Conservation (phyloP, 768 basidiomycete genomes). For the Boletus pseudopeckii region DNA sequence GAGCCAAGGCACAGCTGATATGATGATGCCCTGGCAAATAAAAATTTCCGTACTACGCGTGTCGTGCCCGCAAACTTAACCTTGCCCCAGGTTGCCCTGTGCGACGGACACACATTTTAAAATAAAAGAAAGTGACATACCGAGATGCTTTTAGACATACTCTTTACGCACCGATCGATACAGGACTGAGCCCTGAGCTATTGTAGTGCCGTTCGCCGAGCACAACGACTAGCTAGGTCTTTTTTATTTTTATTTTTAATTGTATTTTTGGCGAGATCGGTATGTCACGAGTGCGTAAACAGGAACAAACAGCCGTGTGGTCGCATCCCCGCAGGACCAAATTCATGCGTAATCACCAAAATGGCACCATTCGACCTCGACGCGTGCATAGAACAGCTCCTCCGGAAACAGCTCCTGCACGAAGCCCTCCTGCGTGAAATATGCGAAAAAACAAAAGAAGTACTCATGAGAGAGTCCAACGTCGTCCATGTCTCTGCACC, state of each 20-base stretch:
- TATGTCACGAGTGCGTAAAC: constrained; percentile 11
- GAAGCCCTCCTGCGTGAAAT: constrained; percentile 95
- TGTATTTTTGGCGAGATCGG: constrained; percentile 10
- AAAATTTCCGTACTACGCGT: constrained; percentile 29
- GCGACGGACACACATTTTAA: constrained; percentile 1
- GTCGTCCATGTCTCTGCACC: constrained; percentile 97
- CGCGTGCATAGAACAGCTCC: constrained; percentile 88
- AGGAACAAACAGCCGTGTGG: constrained; percentile 15
- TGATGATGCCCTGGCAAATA: constrained; percentile 16
- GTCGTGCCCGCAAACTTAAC: constrained; percentile 30
- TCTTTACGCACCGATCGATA: constrained; percentile 17
- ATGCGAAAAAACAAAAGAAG: constrained; percentile 99
- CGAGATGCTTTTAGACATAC: constrained; percentile 11
- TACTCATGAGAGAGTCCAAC: constrained; percentile 98
- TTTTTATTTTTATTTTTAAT: constrained; percentile 5
- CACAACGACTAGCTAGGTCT: neutral
- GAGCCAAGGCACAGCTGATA: constrained; percentile 24
- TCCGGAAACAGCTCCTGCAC: constrained; percentile 89
- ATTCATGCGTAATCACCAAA: constrained; percentile 5
- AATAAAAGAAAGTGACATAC: constrained; percentile 9
- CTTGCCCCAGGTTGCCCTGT: constrained; percentile 23
- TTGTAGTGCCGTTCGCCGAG: neutral
- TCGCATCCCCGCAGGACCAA: constrained; percentile 2
- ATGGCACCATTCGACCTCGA: constrained; percentile 85
- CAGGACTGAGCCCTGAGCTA: constrained; percentile 11